Evolutionary conservation across 2,329 filamentous ascomycete genomes (phyloP), one percentile per base, ranked within the genome.

Genomic region (Neofusicoccum sp.): DNA sequence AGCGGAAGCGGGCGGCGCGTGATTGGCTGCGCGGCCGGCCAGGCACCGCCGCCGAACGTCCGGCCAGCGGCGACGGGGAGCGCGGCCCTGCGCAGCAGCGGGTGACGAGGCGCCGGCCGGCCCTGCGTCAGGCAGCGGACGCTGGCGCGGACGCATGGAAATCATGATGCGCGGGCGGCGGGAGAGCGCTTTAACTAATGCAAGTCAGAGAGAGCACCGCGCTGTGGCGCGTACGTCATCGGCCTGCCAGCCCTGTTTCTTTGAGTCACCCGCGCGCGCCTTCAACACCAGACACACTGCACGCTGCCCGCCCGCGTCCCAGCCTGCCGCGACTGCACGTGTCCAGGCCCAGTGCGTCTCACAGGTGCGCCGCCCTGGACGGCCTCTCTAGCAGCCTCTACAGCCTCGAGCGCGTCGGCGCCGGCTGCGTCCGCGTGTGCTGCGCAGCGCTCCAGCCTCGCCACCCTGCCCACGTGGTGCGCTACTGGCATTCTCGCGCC

Each of bases 231-330:
- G 54, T 58, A 58, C 54, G 54, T 58, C 54, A 58, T 58, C 12
- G 39, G 3, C 36, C 14, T 28, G 29, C n/a, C 54, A 36, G 54
- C 54, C 54, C 41, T 58, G 54, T 33, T 43, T 45, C 43, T 52
- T 41, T 54, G 54, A 45, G 54, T 45, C 41, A 58, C 54, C 39
- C 39, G 5, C 41, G 11, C n/a, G 29, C 54, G 1, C 39, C 28
- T 56, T 58, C 54, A 58, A 58, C 54, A 58, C 41, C 54, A 45
- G 43, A 58, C 54, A n/a, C 54, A 41, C 54, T 58, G 54, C 39
- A 58, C 31, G 39, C 43, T 29, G 54, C 31, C 41, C 16, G 29
- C 39, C 41, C 14, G 7, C 41, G 39, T 33, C 34, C 11, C 37
- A 43, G 50, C 54, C 54, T 58, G 54, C 54, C 54, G 54, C 41